Conservation (phyloP, 2,329 filamentous ascomycete genomes). For the Ceratocystis cubensis region DNA sequence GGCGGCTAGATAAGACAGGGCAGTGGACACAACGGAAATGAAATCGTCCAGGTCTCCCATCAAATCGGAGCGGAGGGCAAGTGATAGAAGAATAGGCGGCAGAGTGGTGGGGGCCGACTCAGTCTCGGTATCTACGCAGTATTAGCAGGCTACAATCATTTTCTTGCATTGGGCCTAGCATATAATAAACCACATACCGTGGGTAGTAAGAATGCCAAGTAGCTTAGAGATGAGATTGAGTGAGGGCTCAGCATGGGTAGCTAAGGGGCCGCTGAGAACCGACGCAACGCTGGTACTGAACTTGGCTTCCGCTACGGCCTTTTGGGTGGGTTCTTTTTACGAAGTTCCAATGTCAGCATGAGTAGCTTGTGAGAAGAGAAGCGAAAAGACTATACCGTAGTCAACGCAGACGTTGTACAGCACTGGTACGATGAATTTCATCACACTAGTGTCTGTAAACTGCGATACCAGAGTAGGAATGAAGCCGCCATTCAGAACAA, state of each 20-base stretch:
- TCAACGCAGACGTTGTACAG: slow-evolving; percentile 52
- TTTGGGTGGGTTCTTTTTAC: slow-evolving; percentile 42
- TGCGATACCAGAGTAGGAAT: slow-evolving; percentile 38
- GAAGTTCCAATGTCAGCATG: neutral
- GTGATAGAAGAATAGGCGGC: slow-evolving; percentile 37
- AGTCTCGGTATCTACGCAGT: slow-evolving; percentile 33
- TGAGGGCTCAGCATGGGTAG: slow-evolving; percentile 33
- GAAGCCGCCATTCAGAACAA: slow-evolving; percentile 39
- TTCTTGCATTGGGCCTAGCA: neutral
- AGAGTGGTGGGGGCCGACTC: slow-evolving; percentile 35
- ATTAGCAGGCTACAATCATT: neutral
- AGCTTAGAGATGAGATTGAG: slow-evolving; percentile 45
- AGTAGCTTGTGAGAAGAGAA: neutral
- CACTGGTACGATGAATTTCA: slow-evolving; percentile 45
- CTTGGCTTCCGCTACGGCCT: slow-evolving; percentile 39
- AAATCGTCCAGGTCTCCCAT: slow-evolving; percentile 43
- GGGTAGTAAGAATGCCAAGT: slow-evolving; percentile 40
- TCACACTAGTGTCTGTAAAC: slow-evolving; percentile 36
- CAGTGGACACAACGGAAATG: slow-evolving; percentile 38
- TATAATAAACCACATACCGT: slow-evolving; percentile 31
- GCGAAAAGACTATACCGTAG: slow-evolving; percentile 38
- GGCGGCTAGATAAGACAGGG: slow-evolving; percentile 44
- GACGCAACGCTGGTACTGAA: slow-evolving; percentile 39
- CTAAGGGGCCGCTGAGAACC: slow-evolving; percentile 36
- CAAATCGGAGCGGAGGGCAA: slow-evolving; percentile 34